Percentiles rank a stretch among this genome's conserved stretches.
These are phyloP conservation scores for Spinacia oleracea DNA, from an alignment of 179 eudicot genomes.

Conservation along the genomic window DNA sequence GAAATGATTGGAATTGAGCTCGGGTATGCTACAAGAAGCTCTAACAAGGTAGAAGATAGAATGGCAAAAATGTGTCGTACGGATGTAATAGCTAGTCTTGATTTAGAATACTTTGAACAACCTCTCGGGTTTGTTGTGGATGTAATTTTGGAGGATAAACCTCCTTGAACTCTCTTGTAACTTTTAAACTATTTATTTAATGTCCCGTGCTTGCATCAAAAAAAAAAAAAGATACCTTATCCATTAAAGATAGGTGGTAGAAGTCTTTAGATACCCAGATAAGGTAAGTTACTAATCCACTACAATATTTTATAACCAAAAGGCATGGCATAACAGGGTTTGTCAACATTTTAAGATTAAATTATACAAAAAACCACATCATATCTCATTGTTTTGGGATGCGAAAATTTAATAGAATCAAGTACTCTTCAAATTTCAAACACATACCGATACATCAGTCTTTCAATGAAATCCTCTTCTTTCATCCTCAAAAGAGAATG, in stretches of 20 bases:
- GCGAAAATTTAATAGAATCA: not conserved
- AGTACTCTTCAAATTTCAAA: constrained; percentile 7
- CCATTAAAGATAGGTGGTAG: not conserved
- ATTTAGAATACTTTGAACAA: too few relatives aligned
- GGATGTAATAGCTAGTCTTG: too few relatives aligned
- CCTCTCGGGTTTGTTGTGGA: too few relatives aligned
- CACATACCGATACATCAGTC: constrained; percentile 88
- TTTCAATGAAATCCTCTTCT: constrained; percentile 95
- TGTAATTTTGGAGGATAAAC: too few relatives aligned
- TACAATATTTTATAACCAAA: not conserved
- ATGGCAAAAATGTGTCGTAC: too few relatives aligned
- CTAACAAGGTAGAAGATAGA: too few relatives aligned
- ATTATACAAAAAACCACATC: not conserved
- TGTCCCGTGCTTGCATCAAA: too few relatives aligned
- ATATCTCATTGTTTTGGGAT: constrained; percentile 3
- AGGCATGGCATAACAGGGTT: not conserved
- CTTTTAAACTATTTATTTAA: too few relatives aligned
- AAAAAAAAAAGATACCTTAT: too few relatives aligned
- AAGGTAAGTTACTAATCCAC: constrained; percentile 6
- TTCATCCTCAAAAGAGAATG: constrained; percentile 90
- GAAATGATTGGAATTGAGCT: too few relatives aligned
- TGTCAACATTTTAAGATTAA: not conserved
- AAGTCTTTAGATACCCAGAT: not conserved
- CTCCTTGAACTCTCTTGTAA: too few relatives aligned
- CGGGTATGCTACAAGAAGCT: too few relatives aligned